Conservation (phyloP, 139 green algal species). For the Chlamydomonas sphaeroides region DNA sequence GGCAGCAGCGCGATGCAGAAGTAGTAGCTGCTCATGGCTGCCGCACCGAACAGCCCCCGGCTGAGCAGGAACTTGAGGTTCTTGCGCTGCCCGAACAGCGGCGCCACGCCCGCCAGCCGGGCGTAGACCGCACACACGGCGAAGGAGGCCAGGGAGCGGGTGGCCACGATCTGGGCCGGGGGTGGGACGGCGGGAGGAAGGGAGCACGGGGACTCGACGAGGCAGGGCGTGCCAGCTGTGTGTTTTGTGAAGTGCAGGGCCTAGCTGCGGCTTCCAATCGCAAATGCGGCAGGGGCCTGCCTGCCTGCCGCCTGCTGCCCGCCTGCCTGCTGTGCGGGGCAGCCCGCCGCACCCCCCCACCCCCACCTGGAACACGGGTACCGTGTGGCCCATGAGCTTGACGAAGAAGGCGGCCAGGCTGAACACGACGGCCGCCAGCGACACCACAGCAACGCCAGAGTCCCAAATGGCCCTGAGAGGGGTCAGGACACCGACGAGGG, state of each 20-base stretch:
- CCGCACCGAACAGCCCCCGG: conserved; percentile 39
- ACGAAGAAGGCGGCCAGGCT: conserved; percentile 35
- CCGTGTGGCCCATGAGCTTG: conserved; percentile 6
- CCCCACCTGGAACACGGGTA: neutral
- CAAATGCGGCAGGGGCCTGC: too few species aligned
- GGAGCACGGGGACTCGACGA: too few species aligned
- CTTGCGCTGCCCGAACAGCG: conserved; percentile 45
- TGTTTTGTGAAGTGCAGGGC: too few species aligned
- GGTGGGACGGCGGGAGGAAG: too few species aligned
- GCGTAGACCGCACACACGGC: conserved; percentile 1
- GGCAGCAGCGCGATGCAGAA: conserved; percentile 36
- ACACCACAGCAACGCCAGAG: conserved; percentile 18
- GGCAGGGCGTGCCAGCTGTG: too few species aligned
- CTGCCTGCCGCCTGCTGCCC: too few species aligned
- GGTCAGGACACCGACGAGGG: too few species aligned
- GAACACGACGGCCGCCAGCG: neutral
- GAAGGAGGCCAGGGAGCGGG: conserved; percentile 7
- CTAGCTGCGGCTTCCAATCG: too few species aligned
- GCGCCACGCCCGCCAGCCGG: neutral
- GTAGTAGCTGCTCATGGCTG: conserved; percentile 41
- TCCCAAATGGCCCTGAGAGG: conserved; percentile 19
- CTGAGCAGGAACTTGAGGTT: conserved; percentile 32
- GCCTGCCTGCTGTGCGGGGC: too few species aligned
- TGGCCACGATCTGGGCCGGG: conserved; percentile 32
- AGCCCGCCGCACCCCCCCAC: neutral